Conservation (phyloP, 441 rosid species). For the Codiaeum variegatum region DNA sequence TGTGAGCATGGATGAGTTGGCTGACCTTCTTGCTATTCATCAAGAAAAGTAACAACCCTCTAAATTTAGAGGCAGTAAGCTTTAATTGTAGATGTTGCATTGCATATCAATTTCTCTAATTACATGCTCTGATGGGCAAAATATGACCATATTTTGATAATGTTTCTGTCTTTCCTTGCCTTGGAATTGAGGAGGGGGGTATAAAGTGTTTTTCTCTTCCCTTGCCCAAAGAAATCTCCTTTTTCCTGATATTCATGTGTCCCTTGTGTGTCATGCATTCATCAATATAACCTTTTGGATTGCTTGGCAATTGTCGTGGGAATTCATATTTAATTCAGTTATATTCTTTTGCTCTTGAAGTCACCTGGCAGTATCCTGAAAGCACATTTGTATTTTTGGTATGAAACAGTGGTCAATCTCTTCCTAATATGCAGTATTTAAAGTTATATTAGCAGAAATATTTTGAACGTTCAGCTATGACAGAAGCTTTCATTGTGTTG, state of each 20-base stretch:
- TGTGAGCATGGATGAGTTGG: conserved; percentile 88
- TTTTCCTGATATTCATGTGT: neutral
- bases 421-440: neutral
- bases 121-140: neutral
- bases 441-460: neutral
- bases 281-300: neutral
- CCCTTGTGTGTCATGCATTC: neutral
- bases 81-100: conserved; percentile 19
- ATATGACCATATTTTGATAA: neutral
- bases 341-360: neutral
- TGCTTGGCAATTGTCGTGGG: neutral
- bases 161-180: neutral
- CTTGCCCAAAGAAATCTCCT: neutral
- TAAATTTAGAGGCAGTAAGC: conserved; percentile 17
- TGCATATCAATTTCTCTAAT: neutral
- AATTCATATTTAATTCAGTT: neutral
- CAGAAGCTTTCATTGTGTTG: neutral
- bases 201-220: neutral
- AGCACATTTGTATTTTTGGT: neutral
- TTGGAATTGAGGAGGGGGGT: neutral
- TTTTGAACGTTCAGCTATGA: neutral
- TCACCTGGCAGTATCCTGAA: neutral
- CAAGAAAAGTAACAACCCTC: conserved; percentile 68
- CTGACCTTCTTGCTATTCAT: conserved; percentile 77
- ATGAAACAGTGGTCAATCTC: neutral